Base-by-base conservation (phyloP, 805 yeast genomes). In the Candida alai region DNA sequence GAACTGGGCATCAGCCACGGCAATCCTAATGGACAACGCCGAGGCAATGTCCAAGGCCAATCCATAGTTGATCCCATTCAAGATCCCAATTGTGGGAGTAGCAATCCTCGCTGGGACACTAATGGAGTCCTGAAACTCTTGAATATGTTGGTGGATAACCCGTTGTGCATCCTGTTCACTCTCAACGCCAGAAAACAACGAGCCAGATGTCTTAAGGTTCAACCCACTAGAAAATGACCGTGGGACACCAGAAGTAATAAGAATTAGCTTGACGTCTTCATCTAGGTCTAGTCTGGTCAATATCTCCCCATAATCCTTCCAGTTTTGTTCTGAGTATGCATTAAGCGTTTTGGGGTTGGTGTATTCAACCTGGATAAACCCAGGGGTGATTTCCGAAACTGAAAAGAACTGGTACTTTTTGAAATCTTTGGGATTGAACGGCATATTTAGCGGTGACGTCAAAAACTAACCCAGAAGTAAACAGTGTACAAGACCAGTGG, bases 21-120 rank as follows among this genome's bases (percentile, higher is more conserved):
- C 76, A 9, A 78, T 53, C 33, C 89, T 68, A 16, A 84, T 73
- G 11, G 77, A 68, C 19, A 72, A 67, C 0, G 83, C 73, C 10
- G 80, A 58, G 6, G 81, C 58, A 28, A 84, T 71, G 53, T 84
- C 93, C 13, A 84, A 43, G 0, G 82, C 90, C 30, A 84, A 64
- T 0, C 94, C 94, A 45, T 63, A 70, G 30, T 70, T 56, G 8
- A 71, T 62, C 0, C 93, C 93, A 55, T 84, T 86, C 28, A 75
- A 60, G 1, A 83, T 69, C 2, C 73, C 74, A 40, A 84, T 78
- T 8, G 86, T 82, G 3, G 94, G 84, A 10, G 76, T 72, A 13
- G 47, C 44, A 35, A 73, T 72, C 14, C 65, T 50, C 0, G 70
- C 56, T 0, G 80, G 76, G 4, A 71, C 55, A 2, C 65, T 60